Conservation (phyloP, 2,329 filamentous ascomycete species). For the Leptographium wingfieldii region DNA sequence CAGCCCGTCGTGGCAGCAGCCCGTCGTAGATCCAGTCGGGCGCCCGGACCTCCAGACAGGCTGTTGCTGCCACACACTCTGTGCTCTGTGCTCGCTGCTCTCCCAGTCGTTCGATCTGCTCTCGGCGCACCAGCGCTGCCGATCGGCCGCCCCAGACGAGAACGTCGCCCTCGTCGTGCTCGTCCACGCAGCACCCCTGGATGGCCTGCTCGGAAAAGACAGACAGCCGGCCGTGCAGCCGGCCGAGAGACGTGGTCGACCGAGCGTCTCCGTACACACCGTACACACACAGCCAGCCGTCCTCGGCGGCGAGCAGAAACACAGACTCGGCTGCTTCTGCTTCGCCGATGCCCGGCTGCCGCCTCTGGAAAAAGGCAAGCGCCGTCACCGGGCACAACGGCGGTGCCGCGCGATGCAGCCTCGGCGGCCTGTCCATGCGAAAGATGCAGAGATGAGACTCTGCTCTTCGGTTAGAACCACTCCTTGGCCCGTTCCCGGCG, state of each 20-base stretch:
- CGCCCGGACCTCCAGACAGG: conserved; percentile 29
- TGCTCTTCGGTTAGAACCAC: no score
- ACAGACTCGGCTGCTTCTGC: neutral
- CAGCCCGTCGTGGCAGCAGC: conserved; percentile 31
- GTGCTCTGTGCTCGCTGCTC: conserved; percentile 5
- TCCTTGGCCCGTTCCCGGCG: no score
- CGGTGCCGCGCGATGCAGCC: conserved; percentile 2
- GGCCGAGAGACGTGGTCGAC: neutral
- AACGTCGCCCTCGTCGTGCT: conserved; percentile 18
- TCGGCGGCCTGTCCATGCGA: neutral
- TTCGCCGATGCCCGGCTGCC: conserved; percentile 5
- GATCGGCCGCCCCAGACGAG: conserved; percentile 61
- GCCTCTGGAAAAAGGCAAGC: conserved; percentile 33
- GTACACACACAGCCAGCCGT: conserved; percentile 44
- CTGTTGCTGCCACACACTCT: neutral
- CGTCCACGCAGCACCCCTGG: conserved; percentile 51
- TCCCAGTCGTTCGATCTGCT: conserved; percentile 21
- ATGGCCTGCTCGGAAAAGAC: conserved; percentile 59
- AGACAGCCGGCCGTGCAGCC: conserved; percentile 25
- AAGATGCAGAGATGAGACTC: neutral
- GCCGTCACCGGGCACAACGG: conserved; percentile 45
- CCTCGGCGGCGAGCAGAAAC: conserved; percentile 42
- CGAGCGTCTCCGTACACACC: neutral
- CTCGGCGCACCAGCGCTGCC: conserved; percentile 30
- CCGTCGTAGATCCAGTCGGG: conserved; percentile 72